A percentile compares a stretch with the other conserved stretches of the same genome.
phyloP scores from a whole-genome alignment of 305 asterid genomes.

The Andrographis paniculata region DNA sequence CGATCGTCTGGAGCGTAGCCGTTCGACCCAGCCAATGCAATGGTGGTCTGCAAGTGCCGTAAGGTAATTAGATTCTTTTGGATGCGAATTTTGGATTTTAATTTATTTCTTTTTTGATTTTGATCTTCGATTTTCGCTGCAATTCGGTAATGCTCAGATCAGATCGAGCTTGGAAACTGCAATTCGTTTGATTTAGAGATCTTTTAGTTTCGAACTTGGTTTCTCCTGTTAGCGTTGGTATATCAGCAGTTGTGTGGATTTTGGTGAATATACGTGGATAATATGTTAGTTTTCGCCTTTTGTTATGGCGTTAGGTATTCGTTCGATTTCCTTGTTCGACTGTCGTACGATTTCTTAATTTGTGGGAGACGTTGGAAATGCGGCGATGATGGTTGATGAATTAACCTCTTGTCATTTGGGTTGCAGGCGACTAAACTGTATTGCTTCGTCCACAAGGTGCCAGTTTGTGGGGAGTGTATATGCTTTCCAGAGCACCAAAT shows the following conservation, averaged over 20 bases:
- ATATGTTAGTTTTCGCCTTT: too few species aligned
- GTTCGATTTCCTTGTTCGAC: too few species aligned
- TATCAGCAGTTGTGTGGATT: conserved; percentile 1
- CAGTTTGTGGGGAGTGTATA: conserved; percentile 94
- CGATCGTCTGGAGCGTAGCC: too few species aligned
- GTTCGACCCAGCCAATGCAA: conserved; percentile 33
- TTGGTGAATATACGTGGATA: neutral
- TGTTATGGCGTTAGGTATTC: too few species aligned
- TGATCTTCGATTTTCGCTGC: conserved; percentile 8
- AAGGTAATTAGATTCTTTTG: conserved; percentile 35
- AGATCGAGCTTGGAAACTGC: conserved; percentile 21
- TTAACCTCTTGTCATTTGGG: conserved; percentile 12
- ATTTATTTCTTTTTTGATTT: neutral
- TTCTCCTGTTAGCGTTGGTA: conserved; percentile 1
- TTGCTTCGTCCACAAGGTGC: conserved; percentile 98
- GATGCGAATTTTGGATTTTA: neutral
- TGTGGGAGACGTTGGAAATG: neutral
- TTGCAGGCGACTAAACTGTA: conserved; percentile 86
- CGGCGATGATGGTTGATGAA: conserved; percentile 7
- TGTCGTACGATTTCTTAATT: too few species aligned
- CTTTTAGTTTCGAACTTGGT: conserved; percentile 7
- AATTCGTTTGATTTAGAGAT: conserved; percentile 4
- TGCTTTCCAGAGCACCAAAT: conserved; percentile 91
- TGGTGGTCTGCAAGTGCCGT: conserved; percentile 99
- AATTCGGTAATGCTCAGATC: conserved; percentile 23